phyloP scores from a whole-genome alignment of 768 basidiomycete genomes.

The Suillus placidus region DNA sequence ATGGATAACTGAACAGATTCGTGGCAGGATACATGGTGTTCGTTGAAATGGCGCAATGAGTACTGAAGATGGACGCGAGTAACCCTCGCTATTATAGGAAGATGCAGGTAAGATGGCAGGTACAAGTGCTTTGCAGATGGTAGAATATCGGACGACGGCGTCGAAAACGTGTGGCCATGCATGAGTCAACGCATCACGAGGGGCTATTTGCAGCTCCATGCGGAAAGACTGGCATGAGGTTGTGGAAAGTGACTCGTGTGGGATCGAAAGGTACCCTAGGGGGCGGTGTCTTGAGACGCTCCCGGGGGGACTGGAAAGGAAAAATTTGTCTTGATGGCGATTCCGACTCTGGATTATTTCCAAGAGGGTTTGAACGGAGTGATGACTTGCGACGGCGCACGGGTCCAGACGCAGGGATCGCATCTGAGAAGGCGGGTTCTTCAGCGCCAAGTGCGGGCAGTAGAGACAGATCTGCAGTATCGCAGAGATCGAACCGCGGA shows the following conservation, averaged over 20 bases:
- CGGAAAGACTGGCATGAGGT: constrained; percentile 64
- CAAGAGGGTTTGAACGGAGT: constrained; percentile 51
- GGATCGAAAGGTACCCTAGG: constrained; percentile 46
- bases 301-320: constrained; percentile 29
- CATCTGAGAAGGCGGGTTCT: constrained; percentile 24
- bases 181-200: constrained; percentile 15
- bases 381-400: constrained; percentile 61
- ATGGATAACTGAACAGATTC: constrained; percentile 23
- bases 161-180: neutral
- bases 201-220: constrained; percentile 23
- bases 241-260: constrained; percentile 52
- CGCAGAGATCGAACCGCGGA: constrained; percentile 47
- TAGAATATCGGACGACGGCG: constrained; percentile 14
- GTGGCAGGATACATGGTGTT: constrained; percentile 30
- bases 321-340: constrained; percentile 21
- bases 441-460: constrained; percentile 37
- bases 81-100: constrained; percentile 33
- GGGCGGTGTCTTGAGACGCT: constrained; percentile 36
- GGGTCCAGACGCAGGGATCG: constrained; percentile 46
- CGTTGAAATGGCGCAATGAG: constrained; percentile 29
- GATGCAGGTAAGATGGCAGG: constrained; percentile 33
- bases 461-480: constrained; percentile 71
- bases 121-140: constrained; percentile 22
- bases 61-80: constrained; percentile 21
- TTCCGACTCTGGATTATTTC: constrained; percentile 27